Evolutionary conservation across 768 basidiomycete species (phyloP).

Genomic region (Tylopilus sp.): DNA sequence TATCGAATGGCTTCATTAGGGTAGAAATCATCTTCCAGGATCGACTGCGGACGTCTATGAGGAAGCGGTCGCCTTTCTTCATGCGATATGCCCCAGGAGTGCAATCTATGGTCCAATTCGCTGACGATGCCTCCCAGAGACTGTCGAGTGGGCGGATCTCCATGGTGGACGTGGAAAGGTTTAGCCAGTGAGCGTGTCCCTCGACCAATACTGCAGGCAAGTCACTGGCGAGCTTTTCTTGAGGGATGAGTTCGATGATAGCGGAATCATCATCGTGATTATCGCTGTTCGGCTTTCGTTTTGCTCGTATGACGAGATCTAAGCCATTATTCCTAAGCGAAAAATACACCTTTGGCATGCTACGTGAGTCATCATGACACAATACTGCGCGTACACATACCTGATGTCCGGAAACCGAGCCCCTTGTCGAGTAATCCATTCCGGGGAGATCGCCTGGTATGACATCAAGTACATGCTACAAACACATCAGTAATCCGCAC

Average conservation of each 20-base stretch:
- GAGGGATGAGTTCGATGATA: constrained; percentile 25
- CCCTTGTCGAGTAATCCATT: constrained; percentile 23
- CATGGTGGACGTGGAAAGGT: constrained; percentile 19
- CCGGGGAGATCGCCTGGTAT: constrained; percentile 19
- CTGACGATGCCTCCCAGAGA: constrained; percentile 23
- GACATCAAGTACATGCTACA: constrained; percentile 11
- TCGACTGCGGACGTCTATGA: constrained; percentile 29
- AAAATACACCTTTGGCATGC: background rate
- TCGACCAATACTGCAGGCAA: constrained; percentile 23
- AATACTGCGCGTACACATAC: background rate
- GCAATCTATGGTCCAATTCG: constrained; percentile 27
- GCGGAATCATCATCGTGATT: background rate
- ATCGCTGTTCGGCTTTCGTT: background rate
- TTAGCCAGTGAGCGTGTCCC: constrained; percentile 30
- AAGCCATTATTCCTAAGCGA: background rate
- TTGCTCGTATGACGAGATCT: constrained; percentile 15
- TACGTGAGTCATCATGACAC: background rate
- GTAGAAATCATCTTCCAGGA: constrained; percentile 27
- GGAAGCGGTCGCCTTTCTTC: constrained; percentile 1
- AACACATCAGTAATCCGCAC: background rate
- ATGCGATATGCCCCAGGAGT: constrained; percentile 7
- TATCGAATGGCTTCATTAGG: constrained; percentile 25
- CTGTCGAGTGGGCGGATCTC: constrained; percentile 28
- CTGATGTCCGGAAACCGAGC: constrained; percentile 15
- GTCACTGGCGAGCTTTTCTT: constrained; percentile 20